These are phyloP conservation scores for Clathrus columnatus DNA, from an alignment of 768 basidiomycete species.

Conservation along the genomic window DNA sequence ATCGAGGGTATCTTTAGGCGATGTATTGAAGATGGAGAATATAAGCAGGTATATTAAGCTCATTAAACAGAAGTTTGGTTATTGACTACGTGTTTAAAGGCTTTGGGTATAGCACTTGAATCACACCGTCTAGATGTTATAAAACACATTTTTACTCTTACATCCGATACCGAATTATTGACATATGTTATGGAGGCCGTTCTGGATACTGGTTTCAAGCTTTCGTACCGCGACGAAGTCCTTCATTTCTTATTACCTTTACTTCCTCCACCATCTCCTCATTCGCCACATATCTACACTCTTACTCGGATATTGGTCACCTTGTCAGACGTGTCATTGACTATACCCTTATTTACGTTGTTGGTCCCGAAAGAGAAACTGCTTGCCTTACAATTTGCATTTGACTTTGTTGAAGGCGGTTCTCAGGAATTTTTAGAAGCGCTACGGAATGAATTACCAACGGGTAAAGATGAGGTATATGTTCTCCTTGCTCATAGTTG, in stretches of 20 bases:
- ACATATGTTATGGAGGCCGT: conserved; percentile 91
- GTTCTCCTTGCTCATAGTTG: not conserved
- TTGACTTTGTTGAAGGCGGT: conserved; percentile 91
- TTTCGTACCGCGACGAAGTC: conserved; percentile 77
- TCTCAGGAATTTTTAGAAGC: conserved; percentile 86
- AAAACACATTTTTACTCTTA: conserved; percentile 61
- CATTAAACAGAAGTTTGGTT: not conserved
- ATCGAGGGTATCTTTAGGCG: conserved; percentile 85
- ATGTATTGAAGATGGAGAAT: conserved; percentile 84
- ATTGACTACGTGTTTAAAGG: conserved; percentile 35
- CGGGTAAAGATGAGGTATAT: conserved; percentile 52
- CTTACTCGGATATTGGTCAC: conserved; percentile 87
- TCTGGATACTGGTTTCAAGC: conserved; percentile 80
- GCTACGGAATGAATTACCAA: conserved; percentile 59
- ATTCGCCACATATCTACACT: conserved; percentile 67
- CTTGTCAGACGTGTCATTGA: conserved; percentile 71
- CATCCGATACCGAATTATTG: conserved; percentile 68
- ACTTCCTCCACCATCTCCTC: conserved; percentile 68
- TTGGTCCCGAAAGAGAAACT: conserved; percentile 64
- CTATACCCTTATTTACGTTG: conserved; percentile 62
- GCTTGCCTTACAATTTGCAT: conserved; percentile 90
- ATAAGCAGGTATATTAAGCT: conserved; percentile 59
- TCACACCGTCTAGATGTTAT: conserved; percentile 84
- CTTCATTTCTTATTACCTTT: conserved; percentile 74
- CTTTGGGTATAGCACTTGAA: conserved; percentile 92